Percentiles rank a stretch among this genome's conserved stretches.
These are phyloP conservation scores for Scheffersomyces lignicola DNA, from an alignment of 1,139 yeast species.

Conservation along the genomic window DNA sequence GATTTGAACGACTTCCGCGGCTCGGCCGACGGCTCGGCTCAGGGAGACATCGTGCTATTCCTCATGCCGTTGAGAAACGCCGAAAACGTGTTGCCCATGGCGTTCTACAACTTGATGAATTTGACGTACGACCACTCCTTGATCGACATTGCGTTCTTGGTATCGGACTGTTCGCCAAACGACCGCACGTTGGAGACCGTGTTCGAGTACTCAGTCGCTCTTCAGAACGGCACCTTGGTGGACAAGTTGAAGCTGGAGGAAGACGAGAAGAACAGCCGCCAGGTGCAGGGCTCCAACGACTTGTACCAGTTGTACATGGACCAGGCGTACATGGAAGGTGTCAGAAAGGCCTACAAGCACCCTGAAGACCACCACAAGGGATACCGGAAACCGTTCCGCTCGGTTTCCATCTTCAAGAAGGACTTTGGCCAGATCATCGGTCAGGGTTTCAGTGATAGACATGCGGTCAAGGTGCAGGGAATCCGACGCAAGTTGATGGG, in stretches of 20 bases:
- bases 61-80: conserved; percentile 84
- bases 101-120: conserved; percentile 83
- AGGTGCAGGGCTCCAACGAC: conserved; percentile 54
- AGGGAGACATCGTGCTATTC: conserved; percentile 67
- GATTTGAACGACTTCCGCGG: conserved; percentile 65
- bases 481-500: conserved; percentile 88
- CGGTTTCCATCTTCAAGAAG: conserved; percentile 73
- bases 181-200: conserved; percentile 74
- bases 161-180: conserved; percentile 76
- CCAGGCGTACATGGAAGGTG: conserved; percentile 56
- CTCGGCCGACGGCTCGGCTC: conserved; percentile 48
- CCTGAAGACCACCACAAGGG: conserved; percentile 59
- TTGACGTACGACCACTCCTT: conserved; percentile 79
- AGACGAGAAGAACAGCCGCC: conserved; percentile 22
- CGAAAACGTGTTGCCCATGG: conserved; percentile 74
- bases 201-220: conserved; percentile 61
- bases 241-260: conserved; percentile 48
- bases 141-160: conserved; percentile 82
- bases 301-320: conserved; percentile 72
- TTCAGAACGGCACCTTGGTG: conserved; percentile 70
- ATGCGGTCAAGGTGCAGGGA: conserved; percentile 88
- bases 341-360: conserved; percentile 56
- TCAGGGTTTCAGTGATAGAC: conserved; percentile 87
- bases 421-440: conserved; percentile 86
- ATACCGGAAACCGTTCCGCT: conserved; percentile 70